Evolutionary conservation across 2,329 filamentous ascomycete genomes (phyloP).

Genomic region (Zymoseptoria ardabiliae): DNA sequence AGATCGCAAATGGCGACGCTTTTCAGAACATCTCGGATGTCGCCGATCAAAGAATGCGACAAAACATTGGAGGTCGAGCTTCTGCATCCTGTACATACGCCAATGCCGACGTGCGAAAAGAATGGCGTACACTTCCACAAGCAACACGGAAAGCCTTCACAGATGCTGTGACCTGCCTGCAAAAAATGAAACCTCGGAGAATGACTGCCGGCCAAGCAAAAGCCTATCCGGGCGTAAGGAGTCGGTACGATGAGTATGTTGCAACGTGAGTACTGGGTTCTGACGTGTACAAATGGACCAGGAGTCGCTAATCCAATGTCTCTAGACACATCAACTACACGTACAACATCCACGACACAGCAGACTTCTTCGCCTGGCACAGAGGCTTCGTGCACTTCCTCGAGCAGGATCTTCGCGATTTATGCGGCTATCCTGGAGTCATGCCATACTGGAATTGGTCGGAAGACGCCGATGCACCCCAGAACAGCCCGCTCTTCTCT

Average conservation of each 20-base stretch:
- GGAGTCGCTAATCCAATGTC: not conserved
- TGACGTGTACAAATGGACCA: not conserved
- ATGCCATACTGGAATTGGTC: constrained; percentile 29
- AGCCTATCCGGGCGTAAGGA: constrained; percentile 25
- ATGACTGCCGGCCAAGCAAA: constrained; percentile 22
- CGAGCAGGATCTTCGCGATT: constrained; percentile 36
- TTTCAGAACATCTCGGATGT: constrained; percentile 23
- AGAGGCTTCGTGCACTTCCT: constrained; percentile 38
- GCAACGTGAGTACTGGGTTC: constrained; percentile 13
- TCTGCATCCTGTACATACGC: constrained; percentile 23
- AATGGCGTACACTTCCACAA: constrained; percentile 23
- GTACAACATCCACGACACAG: constrained; percentile 26
- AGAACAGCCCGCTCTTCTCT: constrained; percentile 45
- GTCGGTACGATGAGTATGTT: constrained; percentile 27
- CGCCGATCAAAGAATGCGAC: constrained; percentile 24
- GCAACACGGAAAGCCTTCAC: constrained; percentile 27
- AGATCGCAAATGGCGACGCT: constrained; percentile 25
- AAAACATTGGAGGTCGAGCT: constrained; percentile 19
- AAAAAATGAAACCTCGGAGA: constrained; percentile 19
- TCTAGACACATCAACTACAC: constrained; percentile 28
- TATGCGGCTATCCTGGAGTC: constrained; percentile 38
- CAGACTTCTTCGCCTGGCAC: constrained; percentile 36
- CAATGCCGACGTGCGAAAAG: constrained; percentile 21
- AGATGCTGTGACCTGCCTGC: constrained; percentile 26
- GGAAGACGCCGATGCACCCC: constrained; percentile 28